Percentiles rank a stretch among this genome's conserved stretches.
These are phyloP conservation scores for Aspergillus sp. DNA, from an alignment of 2,329 filamentous ascomycete species.

Conservation along the genomic window DNA sequence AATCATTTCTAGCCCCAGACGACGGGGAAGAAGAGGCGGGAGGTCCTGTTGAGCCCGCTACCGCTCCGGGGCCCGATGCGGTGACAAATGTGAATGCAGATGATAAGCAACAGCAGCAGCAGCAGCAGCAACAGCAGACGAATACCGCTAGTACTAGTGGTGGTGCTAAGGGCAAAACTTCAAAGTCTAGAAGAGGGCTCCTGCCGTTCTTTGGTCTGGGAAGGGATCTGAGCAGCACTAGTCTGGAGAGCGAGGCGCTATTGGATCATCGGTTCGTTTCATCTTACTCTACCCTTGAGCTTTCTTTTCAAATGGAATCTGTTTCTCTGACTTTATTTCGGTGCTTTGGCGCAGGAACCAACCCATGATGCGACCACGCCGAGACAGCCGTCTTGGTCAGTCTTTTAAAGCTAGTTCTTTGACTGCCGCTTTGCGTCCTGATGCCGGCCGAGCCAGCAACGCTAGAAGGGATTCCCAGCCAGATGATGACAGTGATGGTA, in stretches of 20 bases:
- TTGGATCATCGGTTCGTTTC: conserved; percentile 68
- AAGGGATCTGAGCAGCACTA: conserved; percentile 67
- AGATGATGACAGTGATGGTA: conserved; percentile 21
- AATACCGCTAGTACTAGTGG: too few species aligned
- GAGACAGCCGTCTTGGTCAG: conserved; percentile 41
- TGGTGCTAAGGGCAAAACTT: conserved; percentile 6
- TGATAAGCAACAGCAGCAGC: too few species aligned
- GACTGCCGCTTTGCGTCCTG: conserved; percentile 38
- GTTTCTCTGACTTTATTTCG: too few species aligned
- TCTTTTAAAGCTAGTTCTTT: conserved; percentile 31
- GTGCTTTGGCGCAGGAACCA: conserved; percentile 42
- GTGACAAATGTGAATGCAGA: conserved; percentile 18
- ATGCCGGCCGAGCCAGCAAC: conserved; percentile 24
- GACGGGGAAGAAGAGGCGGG: conserved; percentile 28
- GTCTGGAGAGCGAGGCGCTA: conserved; percentile 78
- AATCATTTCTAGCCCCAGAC: conserved; percentile 66
- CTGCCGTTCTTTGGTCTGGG: conserved; percentile 48
- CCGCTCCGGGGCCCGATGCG: conserved; percentile 35
- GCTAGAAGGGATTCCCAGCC: conserved; percentile 14
- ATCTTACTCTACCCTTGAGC: background rate
- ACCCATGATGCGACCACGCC: conserved; percentile 55
- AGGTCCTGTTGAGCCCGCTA: conserved; percentile 40
- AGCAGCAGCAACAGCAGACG: too few species aligned
- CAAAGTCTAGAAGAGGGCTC: conserved; percentile 9
- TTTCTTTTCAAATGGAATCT: too few species aligned